Base-by-base conservation (phyloP, 2,329 filamentous ascomycete genomes). In the Trichocomaceae sp. region DNA sequence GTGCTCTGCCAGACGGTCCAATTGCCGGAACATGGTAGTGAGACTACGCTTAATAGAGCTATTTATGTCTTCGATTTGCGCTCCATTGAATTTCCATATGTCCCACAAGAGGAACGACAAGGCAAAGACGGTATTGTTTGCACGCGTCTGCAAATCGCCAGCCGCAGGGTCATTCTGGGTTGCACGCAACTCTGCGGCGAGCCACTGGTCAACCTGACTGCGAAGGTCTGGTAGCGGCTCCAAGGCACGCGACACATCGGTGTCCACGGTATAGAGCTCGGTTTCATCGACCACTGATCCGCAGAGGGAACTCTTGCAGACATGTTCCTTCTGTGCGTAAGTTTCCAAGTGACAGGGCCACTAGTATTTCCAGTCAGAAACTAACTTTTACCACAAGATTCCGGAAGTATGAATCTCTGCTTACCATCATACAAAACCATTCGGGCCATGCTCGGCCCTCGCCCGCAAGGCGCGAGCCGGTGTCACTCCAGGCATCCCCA, bases 41-140 rank as follows among this genome's bases (percentile, higher is more conserved):
- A 73, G 60, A 35, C 64, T 70, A 22, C 65, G 64, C 15, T 64
- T 61, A 37, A 68, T 57, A 1, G 67, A 66, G 19, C 57, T 44
- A 13, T 58, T 58, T 10, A 56, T 52, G 12, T 52, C 50, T 10
- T 63, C 59, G 54, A 66, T 60, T 48, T 64, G 61, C 57, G 62
- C 61, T 26, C 57, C 61, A 29, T 68, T 56, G 51, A 69, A 55
- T 35, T 67, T 67, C 70, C 69, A 73, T 47, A 74, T 47, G 54
- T 74, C 71, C 70, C 68, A 72, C 10, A 72, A 54, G 5, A 69
- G 69, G 59, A 73, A 73, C 15, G 68, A 69, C 3, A 72, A 60
- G 9, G 65, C 62, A 52, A 72, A 66, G 35, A 72, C 63, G 9
- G 70, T 71, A 31, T 61, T 63, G 19, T 68, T 63, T 52, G 65